phyloP scores from a whole-genome alignment of 495 filamentous ascomycete genomes.

The Xylaria bambusicola region DNA sequence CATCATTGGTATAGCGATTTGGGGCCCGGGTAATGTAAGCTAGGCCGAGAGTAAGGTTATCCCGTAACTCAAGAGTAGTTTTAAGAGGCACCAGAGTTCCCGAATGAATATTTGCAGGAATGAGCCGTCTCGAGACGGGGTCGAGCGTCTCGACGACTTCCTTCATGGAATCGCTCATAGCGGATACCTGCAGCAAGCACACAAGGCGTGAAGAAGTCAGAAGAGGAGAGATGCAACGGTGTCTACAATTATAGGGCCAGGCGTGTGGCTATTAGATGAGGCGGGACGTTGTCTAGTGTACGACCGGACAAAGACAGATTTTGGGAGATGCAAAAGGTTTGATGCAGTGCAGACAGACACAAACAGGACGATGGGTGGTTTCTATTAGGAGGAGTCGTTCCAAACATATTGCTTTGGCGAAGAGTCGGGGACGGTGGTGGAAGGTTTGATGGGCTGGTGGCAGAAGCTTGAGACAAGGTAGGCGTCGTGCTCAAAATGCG shows the following conservation, averaged over 20 bases:
- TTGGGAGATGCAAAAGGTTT: background rate
- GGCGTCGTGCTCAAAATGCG: constrained; percentile 1
- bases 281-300: background rate
- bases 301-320: background rate
- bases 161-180: constrained; percentile 37
- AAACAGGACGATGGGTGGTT: background rate
- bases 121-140: constrained; percentile 30
- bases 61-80: constrained; percentile 55
- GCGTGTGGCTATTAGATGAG: background rate
- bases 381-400: background rate
- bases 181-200: constrained; percentile 26
- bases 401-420: constrained; percentile 7
- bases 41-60: constrained; percentile 46
- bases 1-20: constrained; percentile 51
- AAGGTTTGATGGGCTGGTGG: background rate
- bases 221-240: background rate
- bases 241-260: background rate
- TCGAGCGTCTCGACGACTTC: constrained; percentile 37
- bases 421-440: background rate
- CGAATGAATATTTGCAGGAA: constrained; percentile 26
- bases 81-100: constrained; percentile 55
- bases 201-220: constrained; percentile 25
- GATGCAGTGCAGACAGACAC: constrained; percentile 2
- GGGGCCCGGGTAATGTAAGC: constrained; percentile 57
- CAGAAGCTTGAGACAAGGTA: too few relatives aligned